Base-by-base conservation (phyloP, 345 rosid genomes). In the Boechera stricta region DNA sequence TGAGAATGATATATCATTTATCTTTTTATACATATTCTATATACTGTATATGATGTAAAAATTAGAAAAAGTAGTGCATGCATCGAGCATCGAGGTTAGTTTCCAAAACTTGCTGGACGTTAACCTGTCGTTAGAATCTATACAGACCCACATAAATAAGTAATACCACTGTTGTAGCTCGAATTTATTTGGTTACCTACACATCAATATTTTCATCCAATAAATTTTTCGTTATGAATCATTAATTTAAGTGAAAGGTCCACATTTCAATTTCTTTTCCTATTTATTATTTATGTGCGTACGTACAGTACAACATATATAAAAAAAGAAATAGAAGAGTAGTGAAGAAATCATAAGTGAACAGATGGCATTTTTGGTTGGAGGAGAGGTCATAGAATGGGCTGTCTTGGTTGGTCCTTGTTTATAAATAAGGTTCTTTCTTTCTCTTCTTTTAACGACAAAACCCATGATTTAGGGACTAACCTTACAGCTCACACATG, bases 401-500 rank as follows among this genome's bases (percentile, higher is more conserved):
- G 79, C 47, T 29, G 74, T 67, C 68, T 75, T 74, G 58, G 78
- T 74, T 74, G 78, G 79, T 67, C 61, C 62, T 76, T 69, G 70
- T 69, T 48, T 76, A 76, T 75, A 58, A 57, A 67, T 67, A 67
- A 67, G 68, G 36, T 53, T 61, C 32, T 61, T 62, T 76, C 32
- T 76, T 61, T 69, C 75, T 76, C 80, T 76, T 76, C 80, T 76
- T 76, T 76, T 76, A 42, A 76, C 69, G 80, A 69, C 70, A 76
- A n/a, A 52, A 54, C 69, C 70, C 80, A 76, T 76, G 49, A 76
- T 69, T 58, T 32, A 61, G 69, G 75, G 64, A 76, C 64, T 76
- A 61, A 76, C 80, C 80, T 76, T 76, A 76, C 74, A 76, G 80
- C 80, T 68, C 80, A 76, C 70, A 62, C 55, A 75, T 75, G 79